These are phyloP conservation scores for Blastocystis sp. DNA, from an alignment of 352 stramenopile genomes.

Conservation along the genomic window DNA sequence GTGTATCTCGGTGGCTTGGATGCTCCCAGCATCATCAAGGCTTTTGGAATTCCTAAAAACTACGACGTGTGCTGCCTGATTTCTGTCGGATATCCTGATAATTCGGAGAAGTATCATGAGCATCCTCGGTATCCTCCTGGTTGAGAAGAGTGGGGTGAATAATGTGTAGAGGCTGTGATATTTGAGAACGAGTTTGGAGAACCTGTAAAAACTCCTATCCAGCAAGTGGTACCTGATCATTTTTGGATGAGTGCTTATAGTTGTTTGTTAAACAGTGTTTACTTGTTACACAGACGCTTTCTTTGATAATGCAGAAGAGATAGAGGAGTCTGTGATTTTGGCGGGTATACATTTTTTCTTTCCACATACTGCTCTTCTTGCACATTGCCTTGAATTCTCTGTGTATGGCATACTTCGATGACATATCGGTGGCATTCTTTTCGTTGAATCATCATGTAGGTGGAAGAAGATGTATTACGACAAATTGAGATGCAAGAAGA, in stretches of 20 bases:
- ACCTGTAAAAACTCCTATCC: neutral
- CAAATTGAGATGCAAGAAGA: conserved; percentile 6
- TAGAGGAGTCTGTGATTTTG: neutral
- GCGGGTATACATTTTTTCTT: neutral
- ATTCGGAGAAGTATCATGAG: conserved; percentile 54
- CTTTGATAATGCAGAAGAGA: neutral
- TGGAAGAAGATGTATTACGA: neutral
- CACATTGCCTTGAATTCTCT: neutral
- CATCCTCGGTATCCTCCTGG: conserved; percentile 34
- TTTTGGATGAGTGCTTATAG: conserved; percentile 50
- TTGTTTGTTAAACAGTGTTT: conserved; percentile 19
- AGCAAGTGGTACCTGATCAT: conserved; percentile 10
- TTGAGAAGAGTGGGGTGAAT: neutral
- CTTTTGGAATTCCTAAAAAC: conserved; percentile 21
- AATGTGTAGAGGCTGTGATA: neutral
- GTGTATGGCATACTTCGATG: neutral
- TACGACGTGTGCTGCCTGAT: conserved; percentile 55
- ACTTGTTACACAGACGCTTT: neutral
- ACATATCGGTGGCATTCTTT: neutral
- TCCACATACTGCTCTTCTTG: neutral
- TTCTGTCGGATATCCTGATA: conserved; percentile 38
- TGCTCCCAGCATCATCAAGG: conserved; percentile 27
- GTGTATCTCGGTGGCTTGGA: conserved; percentile 49
- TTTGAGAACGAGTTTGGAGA: conserved; percentile 48
- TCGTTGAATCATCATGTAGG: neutral